Base-by-base conservation (phyloP, 164 flowering plant genomes). In the Dillenia turbinata region DNA sequence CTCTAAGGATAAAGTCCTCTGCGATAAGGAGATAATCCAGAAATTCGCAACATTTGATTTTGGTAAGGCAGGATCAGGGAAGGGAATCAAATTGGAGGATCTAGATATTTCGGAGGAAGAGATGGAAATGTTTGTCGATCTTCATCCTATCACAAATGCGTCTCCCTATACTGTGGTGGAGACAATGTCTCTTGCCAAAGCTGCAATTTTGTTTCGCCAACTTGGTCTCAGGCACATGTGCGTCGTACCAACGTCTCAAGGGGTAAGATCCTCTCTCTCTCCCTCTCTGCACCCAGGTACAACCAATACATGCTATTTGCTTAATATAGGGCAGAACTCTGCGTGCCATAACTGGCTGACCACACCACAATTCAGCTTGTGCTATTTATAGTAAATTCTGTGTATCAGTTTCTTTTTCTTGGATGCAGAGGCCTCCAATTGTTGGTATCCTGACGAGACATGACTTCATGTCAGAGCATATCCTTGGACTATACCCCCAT, bases 141-240 rank as follows among this genome's bases (percentile, higher is more conserved):
- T 77, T 15, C 80, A 73, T 62, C 80, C 77, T 9, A 61, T 77
- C 2, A 67, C 73, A 2, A 77, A 77, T 52, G 47, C 77, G 33
- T 73, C 80, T 8, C 80, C 80, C 9, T 70, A 72, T 60, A 73
- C 80, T 3, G 80, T 77, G 49, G 74, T 77, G 3, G 80, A 77
- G 68, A 73, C 80, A 1, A 70, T 77, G 77, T 73, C 80, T 12
- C 61, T 73, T 3, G 79, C 79, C 60, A 76, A 76, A 56, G 79
- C 79, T 52, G 59, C 66, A 2, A 59, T 76, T 52, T 77, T 73
- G 47, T 77, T 77, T 49, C 74, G 80, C 8, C 70, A 73, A 48
- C 60, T 73, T 44, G 80, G 77, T 10, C 75, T 77, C 40, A 56
- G 80, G 61, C 80, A 77, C 64, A 56, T 77, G 70, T 71, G 72